Evolutionary conservation across 306 rosid species (phyloP).

Genomic region (Dicorynia guianensis): DNA sequence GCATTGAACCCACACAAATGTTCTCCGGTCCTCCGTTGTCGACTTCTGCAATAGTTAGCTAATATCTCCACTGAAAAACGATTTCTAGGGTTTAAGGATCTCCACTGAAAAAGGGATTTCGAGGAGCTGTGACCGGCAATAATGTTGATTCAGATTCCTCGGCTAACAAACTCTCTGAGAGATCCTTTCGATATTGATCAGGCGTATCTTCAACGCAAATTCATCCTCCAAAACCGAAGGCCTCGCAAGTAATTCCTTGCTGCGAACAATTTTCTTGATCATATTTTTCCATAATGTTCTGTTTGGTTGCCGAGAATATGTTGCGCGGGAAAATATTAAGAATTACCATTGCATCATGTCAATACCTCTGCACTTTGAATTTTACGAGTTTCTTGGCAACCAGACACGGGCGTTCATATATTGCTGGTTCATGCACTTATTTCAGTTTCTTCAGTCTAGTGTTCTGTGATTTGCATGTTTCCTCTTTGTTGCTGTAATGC

Average conservation of each 20-base stretch:
- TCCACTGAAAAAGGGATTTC: no score
- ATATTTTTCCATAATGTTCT: neutral
- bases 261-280: neutral
- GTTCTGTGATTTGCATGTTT: constrained; percentile 24
- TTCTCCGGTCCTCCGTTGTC: neutral
- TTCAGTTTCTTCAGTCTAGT: constrained; percentile 19
- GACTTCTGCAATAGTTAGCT: neutral
- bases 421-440: neutral
- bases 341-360: neutral
- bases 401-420: neutral
- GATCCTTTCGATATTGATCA: constrained; percentile 56
- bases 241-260: constrained; percentile 44
- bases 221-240: constrained; percentile 42
- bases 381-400: neutral
- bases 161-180: constrained; percentile 58
- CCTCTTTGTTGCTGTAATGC: neutral
- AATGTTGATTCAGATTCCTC: constrained; percentile 64
- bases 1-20: no score
- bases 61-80: neutral
- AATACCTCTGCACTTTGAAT: neutral
- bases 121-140: neutral
- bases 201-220: constrained; percentile 58
- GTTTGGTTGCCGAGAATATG: constrained; percentile 18
- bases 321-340: neutral
- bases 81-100: neutral